Conservation (phyloP, 2,329 filamentous ascomycete species). For the Diaporthe helianthi region DNA sequence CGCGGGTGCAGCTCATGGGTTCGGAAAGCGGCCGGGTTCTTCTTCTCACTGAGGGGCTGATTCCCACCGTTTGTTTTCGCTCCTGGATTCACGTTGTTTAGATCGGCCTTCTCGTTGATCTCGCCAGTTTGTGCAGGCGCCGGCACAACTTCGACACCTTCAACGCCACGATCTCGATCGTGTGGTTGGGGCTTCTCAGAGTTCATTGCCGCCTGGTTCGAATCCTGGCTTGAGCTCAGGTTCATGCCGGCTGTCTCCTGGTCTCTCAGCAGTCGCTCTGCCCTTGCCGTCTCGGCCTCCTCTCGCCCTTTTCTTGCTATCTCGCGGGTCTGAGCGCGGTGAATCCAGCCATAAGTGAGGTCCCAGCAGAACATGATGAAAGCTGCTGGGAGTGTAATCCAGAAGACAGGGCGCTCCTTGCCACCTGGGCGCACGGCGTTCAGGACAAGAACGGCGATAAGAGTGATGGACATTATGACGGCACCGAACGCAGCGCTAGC, state of each 20-base stretch:
- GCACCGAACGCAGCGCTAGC: constrained; percentile 69
- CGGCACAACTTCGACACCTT: not conserved
- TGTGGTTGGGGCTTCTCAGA: not conserved
- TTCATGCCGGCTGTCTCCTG: constrained; percentile 39
- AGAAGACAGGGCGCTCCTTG: constrained; percentile 67
- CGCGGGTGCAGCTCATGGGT: constrained; percentile 36
- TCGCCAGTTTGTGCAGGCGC: not conserved
- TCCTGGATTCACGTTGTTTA: not conserved
- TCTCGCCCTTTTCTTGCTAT: constrained; percentile 64
- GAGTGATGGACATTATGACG: constrained; percentile 69
- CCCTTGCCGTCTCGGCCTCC: constrained; percentile 53
- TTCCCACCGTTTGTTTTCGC: not conserved
- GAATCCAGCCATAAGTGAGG: constrained; percentile 66
- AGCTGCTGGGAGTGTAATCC: constrained; percentile 73
- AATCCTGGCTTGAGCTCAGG: constrained; percentile 15
- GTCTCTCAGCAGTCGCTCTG: constrained; percentile 47
- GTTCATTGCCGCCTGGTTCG: not conserved
- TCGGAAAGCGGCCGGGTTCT: not conserved
- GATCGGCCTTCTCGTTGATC: constrained; percentile 8
- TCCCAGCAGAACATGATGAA: constrained; percentile 75
- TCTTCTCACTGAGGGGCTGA: not conserved
- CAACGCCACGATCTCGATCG: not conserved
- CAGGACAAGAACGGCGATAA: constrained; percentile 69
- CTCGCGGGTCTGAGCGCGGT: constrained; percentile 67
- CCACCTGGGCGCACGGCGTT: constrained; percentile 65